phyloP scores from a whole-genome alignment of 208 protist genomes.

The Trypanosoma scelopori region DNA sequence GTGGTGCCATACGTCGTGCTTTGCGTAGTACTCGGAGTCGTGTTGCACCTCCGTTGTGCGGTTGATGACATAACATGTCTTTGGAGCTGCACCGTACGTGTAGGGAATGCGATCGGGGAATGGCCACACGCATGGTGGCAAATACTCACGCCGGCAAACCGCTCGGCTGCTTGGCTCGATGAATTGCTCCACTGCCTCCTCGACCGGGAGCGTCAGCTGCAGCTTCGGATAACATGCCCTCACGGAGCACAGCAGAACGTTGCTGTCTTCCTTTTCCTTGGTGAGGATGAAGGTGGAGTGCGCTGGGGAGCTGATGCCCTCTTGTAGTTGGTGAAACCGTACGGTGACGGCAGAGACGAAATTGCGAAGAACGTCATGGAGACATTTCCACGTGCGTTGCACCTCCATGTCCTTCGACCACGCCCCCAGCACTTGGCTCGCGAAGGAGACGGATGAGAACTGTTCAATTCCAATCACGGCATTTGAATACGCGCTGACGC shows the following conservation, averaged over 20 bases:
- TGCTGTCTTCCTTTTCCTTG: constrained; percentile 15
- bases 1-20: constrained; percentile 27
- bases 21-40: constrained; percentile 26
- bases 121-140: constrained; percentile 37
- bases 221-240: constrained; percentile 20
- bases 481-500: constrained; percentile 52
- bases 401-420: constrained; percentile 23
- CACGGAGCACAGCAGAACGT: constrained; percentile 24
- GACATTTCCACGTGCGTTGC: constrained; percentile 28
- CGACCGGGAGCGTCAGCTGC: neutral
- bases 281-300: constrained; percentile 17
- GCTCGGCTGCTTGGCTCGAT: constrained; percentile 26
- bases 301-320: neutral
- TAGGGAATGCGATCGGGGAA: constrained; percentile 44
- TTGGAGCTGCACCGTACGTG: constrained; percentile 28
- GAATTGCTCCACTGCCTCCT: constrained; percentile 15
- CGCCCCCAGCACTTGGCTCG: constrained; percentile 22
- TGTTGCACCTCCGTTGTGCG: constrained; percentile 28
- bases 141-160: constrained; percentile 38
- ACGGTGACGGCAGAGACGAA: constrained; percentile 8
- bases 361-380: constrained; percentile 26
- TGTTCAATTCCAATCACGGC: constrained; percentile 38
- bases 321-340: neutral
- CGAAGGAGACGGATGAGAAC: constrained; percentile 24
- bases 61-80: constrained; percentile 19